A percentile compares a stretch with the other conserved stretches of the same genome.
Evolutionary conservation across 2,329 filamentous ascomycete genomes (phyloP).

Genomic region (Beauveria sp.): DNA sequence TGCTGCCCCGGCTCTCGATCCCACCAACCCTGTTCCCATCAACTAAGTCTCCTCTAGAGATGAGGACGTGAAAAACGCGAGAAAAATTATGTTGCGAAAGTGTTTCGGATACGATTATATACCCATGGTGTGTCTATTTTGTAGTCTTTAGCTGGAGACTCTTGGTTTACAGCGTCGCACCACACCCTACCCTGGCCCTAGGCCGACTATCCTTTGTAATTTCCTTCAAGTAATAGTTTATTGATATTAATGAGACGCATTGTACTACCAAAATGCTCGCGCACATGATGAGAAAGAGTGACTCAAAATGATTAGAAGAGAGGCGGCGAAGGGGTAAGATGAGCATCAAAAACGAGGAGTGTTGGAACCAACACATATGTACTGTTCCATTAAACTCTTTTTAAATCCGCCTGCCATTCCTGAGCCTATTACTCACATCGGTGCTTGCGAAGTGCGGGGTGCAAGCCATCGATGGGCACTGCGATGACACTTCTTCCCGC

Average conservation of each 20-base stretch:
- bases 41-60: conserved; percentile 1
- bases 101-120: conserved; percentile 9
- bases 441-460: no score
- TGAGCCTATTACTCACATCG: no score
- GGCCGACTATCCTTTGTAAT: neutral
- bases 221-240: neutral
- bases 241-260: conserved; percentile 4
- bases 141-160: conserved; percentile 1
- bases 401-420: no score
- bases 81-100: neutral
- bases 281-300: no score
- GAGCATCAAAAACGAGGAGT: no score
- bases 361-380: no score
- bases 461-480: no score
- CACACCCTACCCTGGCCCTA: neutral
- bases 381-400: no score
- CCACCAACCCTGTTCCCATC: conserved; percentile 1
- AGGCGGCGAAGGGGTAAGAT: no score
- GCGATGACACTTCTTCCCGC: no score
- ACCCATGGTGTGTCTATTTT: conserved; percentile 9
- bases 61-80: neutral
- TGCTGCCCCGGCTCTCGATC: conserved; percentile 1
- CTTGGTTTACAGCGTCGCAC: neutral
- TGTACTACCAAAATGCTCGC: neutral
- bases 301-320: no score